phyloP scores from a whole-genome alignment of 2,329 filamentous ascomycete genomes.

The Trematosphaeria pertusa region DNA sequence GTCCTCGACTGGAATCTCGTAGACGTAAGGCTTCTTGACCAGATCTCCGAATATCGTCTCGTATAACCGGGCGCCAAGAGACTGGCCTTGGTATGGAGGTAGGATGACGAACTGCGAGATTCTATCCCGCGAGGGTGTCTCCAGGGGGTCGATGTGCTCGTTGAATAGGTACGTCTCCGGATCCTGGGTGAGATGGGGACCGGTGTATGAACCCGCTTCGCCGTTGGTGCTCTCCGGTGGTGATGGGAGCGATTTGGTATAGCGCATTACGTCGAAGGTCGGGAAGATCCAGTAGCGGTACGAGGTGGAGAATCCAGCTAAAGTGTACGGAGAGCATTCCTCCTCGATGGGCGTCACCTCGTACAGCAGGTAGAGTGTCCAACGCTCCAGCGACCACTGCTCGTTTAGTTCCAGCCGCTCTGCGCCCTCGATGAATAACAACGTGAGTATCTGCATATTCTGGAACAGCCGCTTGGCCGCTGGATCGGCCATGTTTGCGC shows the following conservation, averaged over 20 bases:
- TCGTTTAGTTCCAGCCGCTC: conserved; percentile 74
- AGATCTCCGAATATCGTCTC: conserved; percentile 76
- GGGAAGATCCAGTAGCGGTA: conserved; percentile 81
- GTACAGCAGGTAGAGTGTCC: conserved; percentile 85
- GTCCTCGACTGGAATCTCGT: conserved; percentile 91
- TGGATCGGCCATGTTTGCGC: conserved; percentile 73
- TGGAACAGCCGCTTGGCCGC: conserved; percentile 74
- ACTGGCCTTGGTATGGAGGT: conserved; percentile 82
- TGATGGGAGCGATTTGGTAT: conserved; percentile 43
- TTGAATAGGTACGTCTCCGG: conserved; percentile 39
- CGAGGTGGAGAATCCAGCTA: conserved; percentile 88
- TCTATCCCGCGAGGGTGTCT: conserved; percentile 77
- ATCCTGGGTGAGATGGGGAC: conserved; percentile 34
- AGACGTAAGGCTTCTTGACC: conserved; percentile 70
- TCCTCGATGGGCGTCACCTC: conserved; percentile 42
- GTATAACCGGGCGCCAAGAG: conserved; percentile 83
- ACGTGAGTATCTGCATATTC: conserved; percentile 82
- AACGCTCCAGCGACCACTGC: conserved; percentile 75
- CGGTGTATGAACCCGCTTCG: conserved; percentile 50
- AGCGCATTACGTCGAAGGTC: conserved; percentile 50
- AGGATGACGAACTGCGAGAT: conserved; percentile 95
- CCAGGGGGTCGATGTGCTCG: conserved; percentile 54
- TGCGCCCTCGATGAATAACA: conserved; percentile 94
- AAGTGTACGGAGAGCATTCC: conserved; percentile 64
- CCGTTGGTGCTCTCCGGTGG: conserved; percentile 37